These are phyloP conservation scores for Hymenoscyphus salicellus DNA, from an alignment of 2,329 filamentous ascomycete species.

Conservation along the genomic window DNA sequence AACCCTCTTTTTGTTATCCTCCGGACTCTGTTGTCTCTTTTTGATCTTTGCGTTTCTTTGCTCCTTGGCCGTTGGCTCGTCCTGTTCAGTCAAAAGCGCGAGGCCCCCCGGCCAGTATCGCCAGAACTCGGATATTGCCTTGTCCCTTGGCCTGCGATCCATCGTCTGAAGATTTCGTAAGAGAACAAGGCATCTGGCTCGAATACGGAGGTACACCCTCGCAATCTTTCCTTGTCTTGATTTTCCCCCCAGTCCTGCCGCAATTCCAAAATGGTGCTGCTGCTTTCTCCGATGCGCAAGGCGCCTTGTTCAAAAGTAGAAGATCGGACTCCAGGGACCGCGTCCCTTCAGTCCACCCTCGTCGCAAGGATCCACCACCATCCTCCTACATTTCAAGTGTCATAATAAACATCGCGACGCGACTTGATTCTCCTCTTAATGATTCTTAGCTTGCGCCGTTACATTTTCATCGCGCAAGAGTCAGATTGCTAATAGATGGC, in stretches of 20 bases:
- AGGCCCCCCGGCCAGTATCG: constrained; percentile 23
- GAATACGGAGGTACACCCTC: constrained; percentile 36
- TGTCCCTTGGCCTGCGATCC: constrained; percentile 28
- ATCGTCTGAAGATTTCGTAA: constrained; percentile 30
- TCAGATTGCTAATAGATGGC: constrained; percentile 30
- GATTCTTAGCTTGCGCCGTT: constrained; percentile 34
- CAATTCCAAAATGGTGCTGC: constrained; percentile 14
- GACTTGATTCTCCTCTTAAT: constrained; percentile 32
- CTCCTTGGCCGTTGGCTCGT: constrained; percentile 5
- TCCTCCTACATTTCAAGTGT: constrained; percentile 31
- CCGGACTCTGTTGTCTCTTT: constrained; percentile 19
- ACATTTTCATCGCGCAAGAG: constrained; percentile 23
- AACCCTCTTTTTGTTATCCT: constrained; percentile 26
- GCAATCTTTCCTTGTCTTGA: constrained; percentile 30
- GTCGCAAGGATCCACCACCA: constrained; percentile 34
- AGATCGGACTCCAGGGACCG: constrained; percentile 34
- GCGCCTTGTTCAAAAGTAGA: constrained; percentile 27
- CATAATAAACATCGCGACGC: constrained; percentile 36
- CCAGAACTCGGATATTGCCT: constrained; percentile 35
- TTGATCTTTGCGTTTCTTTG: constrained; percentile 19
- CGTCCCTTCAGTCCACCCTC: constrained; percentile 34
- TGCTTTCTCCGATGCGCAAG: constrained; percentile 23
- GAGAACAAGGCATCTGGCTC: constrained; percentile 33
- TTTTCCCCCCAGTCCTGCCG: constrained; percentile 17
- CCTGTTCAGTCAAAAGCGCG: constrained; percentile 24